Conservation (phyloP, 371 early-diverging fungal genomes). For the Apophysomyces sp. region DNA sequence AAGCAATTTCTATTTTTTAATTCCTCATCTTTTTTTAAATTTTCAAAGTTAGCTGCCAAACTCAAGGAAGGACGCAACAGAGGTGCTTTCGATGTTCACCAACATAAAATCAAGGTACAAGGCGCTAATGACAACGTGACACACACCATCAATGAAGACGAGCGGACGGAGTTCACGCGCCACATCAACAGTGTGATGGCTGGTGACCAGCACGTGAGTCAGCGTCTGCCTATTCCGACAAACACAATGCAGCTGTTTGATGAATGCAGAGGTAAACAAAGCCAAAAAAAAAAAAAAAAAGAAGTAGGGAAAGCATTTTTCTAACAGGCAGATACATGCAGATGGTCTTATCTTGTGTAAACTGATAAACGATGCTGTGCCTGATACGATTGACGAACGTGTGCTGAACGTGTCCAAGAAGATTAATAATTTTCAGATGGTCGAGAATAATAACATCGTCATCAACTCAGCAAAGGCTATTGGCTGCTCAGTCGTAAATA, state of each 20-base stretch:
- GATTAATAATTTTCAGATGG: constrained; percentile 84
- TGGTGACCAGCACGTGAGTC: constrained; percentile 72
- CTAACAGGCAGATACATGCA: constrained; percentile 4
- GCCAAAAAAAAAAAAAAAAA: not conserved
- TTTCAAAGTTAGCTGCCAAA: constrained; percentile 52
- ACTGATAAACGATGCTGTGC: constrained; percentile 90
- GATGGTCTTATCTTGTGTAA: constrained; percentile 92
- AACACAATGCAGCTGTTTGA: constrained; percentile 90
- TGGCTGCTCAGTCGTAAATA: constrained; percentile 92
- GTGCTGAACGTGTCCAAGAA: constrained; percentile 83
- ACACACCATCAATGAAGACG: constrained; percentile 95
- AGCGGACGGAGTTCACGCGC: constrained; percentile 85
- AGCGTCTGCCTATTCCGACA: constrained; percentile 83
- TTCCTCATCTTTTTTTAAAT: not conserved
- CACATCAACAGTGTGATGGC: constrained; percentile 86
- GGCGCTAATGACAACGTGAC: constrained; percentile 80
- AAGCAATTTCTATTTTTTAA: not conserved
- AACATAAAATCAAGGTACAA: constrained; percentile 78
- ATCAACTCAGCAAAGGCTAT: constrained; percentile 96
- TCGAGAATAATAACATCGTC: constrained; percentile 93
- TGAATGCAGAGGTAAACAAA: constrained; percentile 67
- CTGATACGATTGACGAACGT: constrained; percentile 94
- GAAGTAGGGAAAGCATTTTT: not conserved
- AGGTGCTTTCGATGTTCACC: constrained; percentile 51
- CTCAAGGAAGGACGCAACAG: constrained; percentile 57